A percentile compares a stretch with the other conserved stretches of the same genome.
Evolutionary conservation across 2,329 filamentous ascomycete genomes (phyloP).

Genomic region (Penicillium sp.): DNA sequence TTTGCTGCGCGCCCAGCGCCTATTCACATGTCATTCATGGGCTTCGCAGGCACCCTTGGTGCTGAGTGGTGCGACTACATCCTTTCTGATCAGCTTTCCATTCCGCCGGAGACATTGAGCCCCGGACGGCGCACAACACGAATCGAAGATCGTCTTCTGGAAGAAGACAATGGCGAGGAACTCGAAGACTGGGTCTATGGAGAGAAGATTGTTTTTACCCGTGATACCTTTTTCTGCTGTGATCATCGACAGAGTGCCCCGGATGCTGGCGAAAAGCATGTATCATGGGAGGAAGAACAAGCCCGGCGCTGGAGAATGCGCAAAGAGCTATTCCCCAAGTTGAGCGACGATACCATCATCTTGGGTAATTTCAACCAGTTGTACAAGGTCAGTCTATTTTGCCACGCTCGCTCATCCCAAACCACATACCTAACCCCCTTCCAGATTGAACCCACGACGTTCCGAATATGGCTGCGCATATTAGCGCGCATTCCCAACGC

Average conservation of each 20-base stretch:
- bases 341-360: conserved; percentile 82
- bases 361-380: conserved; percentile 98
- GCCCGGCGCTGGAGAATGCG: conserved; percentile 84
- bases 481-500: conserved; percentile 80
- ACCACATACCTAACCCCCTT: conserved; percentile 3
- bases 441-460: conserved; percentile 94
- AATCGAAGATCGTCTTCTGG: conserved; percentile 64
- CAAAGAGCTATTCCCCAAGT: conserved; percentile 80
- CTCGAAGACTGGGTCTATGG: conserved; percentile 87
- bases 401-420: background rate
- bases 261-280: conserved; percentile 62
- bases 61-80: conserved; percentile 99
- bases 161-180: conserved; percentile 65
- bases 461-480: conserved; percentile 92
- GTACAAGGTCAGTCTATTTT: conserved; percentile 70
- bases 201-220: conserved; percentile 93
- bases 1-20: conserved; percentile 93
- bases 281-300: conserved; percentile 84
- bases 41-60: conserved; percentile 90
- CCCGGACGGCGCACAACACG: conserved; percentile 73
- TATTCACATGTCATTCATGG: conserved; percentile 99
- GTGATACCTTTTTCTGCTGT: conserved; percentile 96
- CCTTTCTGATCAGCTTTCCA: conserved; percentile 81
- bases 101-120: conserved; percentile 76
- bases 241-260: conserved; percentile 89